Evolutionary conservation across 2,329 filamentous ascomycete genomes (phyloP), one percentile per base, ranked within the genome.

Genomic region (Colletotrichum siamense): DNA sequence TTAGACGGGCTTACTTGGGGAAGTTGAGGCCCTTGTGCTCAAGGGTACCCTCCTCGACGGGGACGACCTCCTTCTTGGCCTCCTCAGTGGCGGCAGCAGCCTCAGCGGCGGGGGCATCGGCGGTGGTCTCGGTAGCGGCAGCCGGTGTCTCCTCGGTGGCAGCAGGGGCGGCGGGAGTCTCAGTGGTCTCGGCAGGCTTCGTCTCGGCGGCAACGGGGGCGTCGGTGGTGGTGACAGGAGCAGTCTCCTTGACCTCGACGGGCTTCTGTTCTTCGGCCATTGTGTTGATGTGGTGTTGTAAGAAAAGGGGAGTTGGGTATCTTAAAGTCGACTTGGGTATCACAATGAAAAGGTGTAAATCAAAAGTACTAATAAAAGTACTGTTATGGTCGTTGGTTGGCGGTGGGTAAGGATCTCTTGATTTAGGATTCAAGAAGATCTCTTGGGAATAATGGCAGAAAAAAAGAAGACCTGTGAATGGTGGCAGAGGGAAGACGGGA

Each of bases 11-110:
- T 89, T 91, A 98, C 96, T 98, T 98, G 88, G 96, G 94, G 85
- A 92, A 93, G 87, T 89, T 91, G 79, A 96, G 91, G 84, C 95
- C 95, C 92, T 98, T 98, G 94, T 98, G 95, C 85, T 95, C 94
- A 70, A 99, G 92, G 81, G 92, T 89, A 78, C 96, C 96, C 87
- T 98, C 96, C 85, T 94, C 94, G 78, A 96, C 90, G 77, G 95
- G 94, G 87, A 93, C 93, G 69, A 88, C 86, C 83, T 91, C 91
- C 78, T 89, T 86, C 81, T 87, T 87, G 81, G 83, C 84, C 39
- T 85, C 83, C 83, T 88, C 84, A 79, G 86, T 85, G 39, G 81
- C 80, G 36, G 82, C 80, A 44, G 86, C 85, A 70, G 81, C 80
- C 71, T 82, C 79, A 69, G 82, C 80, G 63, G 81, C 80, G 69